Evolutionary conservation across 2,329 filamentous ascomycete species (phyloP), one percentile per base, ranked within the genome.

Genomic region (Dactylellina parvicollis): DNA sequence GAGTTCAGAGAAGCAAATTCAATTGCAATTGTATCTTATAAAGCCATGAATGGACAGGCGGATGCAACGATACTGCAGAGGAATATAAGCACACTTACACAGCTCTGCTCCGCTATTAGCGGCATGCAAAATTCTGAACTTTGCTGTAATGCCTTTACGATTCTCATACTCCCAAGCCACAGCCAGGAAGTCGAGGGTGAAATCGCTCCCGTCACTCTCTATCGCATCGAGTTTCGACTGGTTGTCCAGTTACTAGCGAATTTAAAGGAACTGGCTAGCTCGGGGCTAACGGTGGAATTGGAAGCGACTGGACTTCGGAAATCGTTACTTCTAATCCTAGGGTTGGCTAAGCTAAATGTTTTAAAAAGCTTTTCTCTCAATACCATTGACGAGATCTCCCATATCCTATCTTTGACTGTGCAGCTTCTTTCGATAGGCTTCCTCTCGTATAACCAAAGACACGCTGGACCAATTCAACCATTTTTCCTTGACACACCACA

Each of bases 401-500:
- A 56, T 22, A 3, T 36, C 8, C 12, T 56, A 36, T 46, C 49
- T 16, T 28, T 65, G 16, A 49, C 18, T 8, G 28, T 28, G 3
- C 61, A 65, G n/a, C 56, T 65, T 16, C 28, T 65, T 22, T 46
- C 61, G 16, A 4, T 65, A 3, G 26, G 36, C 4, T 49, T 65
- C 12, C 24, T 65, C 16, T 65, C 49, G 8, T 65, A 65, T 28
- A 47, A 47, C 16, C 61, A 65, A 49, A 40, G 26, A 3, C 61
- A 65, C 26, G 26, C 22, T 12, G 49, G 61, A 1, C 28, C 50
- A 10, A 34, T 65, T 24, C 26, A 49, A 10, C 61, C 61, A 3
- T 65, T 65, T 28, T 65, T 65, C 40, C 12, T 65, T 2, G 61
- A 65, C 20, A 65, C 49, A 7, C 61, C 61, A 7, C 49, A 36